These are phyloP conservation scores for Coemansia sp. DNA, from an alignment of 192 early-diverging fungal species.

Conservation along the genomic window DNA sequence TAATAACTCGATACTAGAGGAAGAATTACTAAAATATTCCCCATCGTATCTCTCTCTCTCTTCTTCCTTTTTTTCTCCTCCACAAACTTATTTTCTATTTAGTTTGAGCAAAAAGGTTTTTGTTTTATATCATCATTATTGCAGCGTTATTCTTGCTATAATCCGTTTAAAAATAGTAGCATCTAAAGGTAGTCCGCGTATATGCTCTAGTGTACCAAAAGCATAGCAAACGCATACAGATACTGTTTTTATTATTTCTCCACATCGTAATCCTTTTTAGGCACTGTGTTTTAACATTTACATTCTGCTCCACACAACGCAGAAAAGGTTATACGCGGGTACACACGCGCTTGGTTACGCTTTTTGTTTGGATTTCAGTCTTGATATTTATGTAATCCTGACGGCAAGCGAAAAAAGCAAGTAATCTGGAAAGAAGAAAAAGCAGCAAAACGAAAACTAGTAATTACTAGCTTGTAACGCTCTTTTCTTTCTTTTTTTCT, in stretches of 20 bases:
- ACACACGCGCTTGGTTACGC: background rate
- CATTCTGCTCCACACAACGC: background rate
- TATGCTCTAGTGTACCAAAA: background rate
- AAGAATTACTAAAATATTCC: background rate
- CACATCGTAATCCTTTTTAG: background rate
- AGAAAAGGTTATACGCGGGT: background rate
- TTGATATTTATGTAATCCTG: background rate
- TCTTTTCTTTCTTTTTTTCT: constrained; percentile 9
- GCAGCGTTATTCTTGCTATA: background rate
- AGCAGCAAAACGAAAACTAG: constrained; percentile 3
- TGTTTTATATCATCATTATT: background rate
- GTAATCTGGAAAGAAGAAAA: background rate
- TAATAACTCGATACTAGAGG: background rate
- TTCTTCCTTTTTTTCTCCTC: background rate
- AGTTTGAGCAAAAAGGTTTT: background rate
- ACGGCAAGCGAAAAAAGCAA: background rate
- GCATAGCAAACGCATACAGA: background rate
- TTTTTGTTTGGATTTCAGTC: background rate
- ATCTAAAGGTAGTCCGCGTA: background rate
- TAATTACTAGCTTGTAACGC: constrained; percentile 13
- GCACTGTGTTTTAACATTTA: background rate
- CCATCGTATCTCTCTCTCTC: background rate
- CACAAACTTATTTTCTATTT: constrained; percentile 4
- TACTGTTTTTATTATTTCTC: constrained; percentile 1
- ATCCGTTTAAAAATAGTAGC: background rate